Percentiles rank a stretch among this genome's conserved stretches.
Conservation (phyloP, 2,329 filamentous ascomycete genomes). For the Tetracladium maxilliforme region DNA sequence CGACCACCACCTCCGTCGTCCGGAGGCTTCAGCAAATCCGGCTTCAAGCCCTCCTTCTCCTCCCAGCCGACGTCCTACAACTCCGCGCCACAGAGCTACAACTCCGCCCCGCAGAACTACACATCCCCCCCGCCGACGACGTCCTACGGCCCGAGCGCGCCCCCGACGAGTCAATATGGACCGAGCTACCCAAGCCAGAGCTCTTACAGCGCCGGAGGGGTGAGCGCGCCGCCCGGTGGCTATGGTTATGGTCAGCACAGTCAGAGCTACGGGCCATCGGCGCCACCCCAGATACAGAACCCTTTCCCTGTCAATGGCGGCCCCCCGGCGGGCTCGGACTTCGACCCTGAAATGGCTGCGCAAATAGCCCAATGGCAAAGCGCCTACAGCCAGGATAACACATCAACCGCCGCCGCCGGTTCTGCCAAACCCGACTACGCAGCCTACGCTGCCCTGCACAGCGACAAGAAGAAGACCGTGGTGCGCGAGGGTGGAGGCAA, state of each 20-base stretch:
- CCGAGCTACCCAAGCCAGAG: constrained; percentile 15
- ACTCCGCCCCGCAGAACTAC: constrained; percentile 8
- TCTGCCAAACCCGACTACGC: constrained; percentile 9
- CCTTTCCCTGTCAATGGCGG: constrained; percentile 57
- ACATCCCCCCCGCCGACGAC: constrained; percentile 6
- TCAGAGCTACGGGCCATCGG: too few species aligned
- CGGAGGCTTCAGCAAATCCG: constrained; percentile 6
- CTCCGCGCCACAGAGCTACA: constrained; percentile 9
- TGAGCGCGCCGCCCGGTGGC: constrained; percentile 14
- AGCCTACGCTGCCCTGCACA: constrained; percentile 12
- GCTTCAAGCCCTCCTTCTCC: constrained; percentile 9
- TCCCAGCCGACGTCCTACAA: constrained; percentile 2
- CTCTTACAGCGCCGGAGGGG: constrained; percentile 26
- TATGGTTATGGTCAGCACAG: too few species aligned
- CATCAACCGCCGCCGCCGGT: constrained; percentile 18
- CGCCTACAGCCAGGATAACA: constrained; percentile 60
- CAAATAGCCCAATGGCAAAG: constrained; percentile 94
- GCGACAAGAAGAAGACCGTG: constrained; percentile 70
- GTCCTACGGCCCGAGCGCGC: constrained; percentile 5
- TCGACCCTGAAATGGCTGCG: constrained; percentile 70
- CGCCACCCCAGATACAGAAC: constrained; percentile 60
- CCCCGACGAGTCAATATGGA: constrained; percentile 4
- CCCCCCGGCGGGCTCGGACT: constrained; percentile 16
- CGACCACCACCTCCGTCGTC: constrained; percentile 49
- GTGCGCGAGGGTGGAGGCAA: constrained; percentile 79